Base-by-base conservation (phyloP, 208 protist species). In the Leishmania major region DNA sequence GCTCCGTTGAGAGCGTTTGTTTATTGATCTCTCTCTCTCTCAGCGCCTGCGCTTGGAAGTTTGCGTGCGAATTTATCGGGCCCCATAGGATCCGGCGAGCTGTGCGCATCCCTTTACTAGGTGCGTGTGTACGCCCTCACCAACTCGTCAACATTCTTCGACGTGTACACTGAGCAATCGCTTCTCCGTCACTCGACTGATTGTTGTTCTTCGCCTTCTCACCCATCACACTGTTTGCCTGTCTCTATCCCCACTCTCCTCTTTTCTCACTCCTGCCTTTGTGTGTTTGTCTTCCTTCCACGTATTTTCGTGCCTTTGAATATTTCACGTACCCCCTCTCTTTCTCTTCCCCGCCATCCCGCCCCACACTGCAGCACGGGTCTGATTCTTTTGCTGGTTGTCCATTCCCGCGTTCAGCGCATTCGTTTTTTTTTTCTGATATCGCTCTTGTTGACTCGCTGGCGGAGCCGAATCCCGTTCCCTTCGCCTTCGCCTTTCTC, bases 251-350 rank as follows among this genome's bases (percentile, higher is more conserved):
- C 37, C 47, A 45, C 40, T 66, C 77, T 64, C 35, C 60, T 25
- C 51, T 84, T 85, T n/a, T 79, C 45, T 81, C 19, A 79, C 35
- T 84, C 76, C 53, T 53, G 31, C 45, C 66, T 74, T 73, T 67
- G 71, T 60, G 35, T 85, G 69, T 84, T 35, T 62, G 37, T 71
- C 64, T 40, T 28, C 22, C 37, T n/a, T 7, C 59, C 45, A 37
- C 13, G 47, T 71, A 43, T 74, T 35, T 43, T 71, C 1, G 59
- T 19, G 19, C 15, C 35, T 31, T 43, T 70, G 47, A 66, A 82
- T 35, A 71, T 73, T 43, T 69, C 64, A 17, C 64, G 15, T 43
- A 1, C 64, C 35, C 17, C 6, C 64, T 25, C 59, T 35, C 28
- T 15, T 35, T 17, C 35, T 25, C 64, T 64, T n/a, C 59, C 59